Conservation (phyloP, 2,329 filamentous ascomycete species). For the Setomelanomma holmii region DNA sequence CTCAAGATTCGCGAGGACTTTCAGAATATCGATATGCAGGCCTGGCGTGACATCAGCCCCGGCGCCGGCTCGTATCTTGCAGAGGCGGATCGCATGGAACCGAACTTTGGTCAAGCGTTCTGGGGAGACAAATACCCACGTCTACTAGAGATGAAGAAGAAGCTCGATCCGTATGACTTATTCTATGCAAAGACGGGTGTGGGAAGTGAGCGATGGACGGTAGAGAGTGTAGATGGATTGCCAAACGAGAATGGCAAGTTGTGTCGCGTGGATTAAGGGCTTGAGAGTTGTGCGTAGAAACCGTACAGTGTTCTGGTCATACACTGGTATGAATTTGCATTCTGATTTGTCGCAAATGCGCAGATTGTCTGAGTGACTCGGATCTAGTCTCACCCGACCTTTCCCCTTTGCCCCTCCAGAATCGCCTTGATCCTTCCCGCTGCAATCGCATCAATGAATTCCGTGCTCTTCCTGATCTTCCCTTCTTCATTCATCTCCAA, state of each 20-base stretch:
- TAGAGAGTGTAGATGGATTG: slow-evolving; percentile 42
- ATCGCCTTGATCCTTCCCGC: slow-evolving; percentile 22
- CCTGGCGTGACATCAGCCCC: slow-evolving; percentile 43
- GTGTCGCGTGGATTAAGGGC: slow-evolving; percentile 35
- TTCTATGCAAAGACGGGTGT: slow-evolving; percentile 45
- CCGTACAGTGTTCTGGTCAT: no score
- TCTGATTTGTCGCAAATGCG: no score
- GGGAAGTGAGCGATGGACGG: slow-evolving; percentile 44
- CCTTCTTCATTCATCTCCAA: slow-evolving; percentile 31
- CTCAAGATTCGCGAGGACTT: slow-evolving; percentile 35
- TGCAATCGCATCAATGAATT: slow-evolving; percentile 44
- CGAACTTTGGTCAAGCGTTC: slow-evolving; percentile 41
- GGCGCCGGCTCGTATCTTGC: slow-evolving; percentile 39
- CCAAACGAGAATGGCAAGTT: slow-evolving; percentile 47
- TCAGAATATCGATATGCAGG: slow-evolving; percentile 34
- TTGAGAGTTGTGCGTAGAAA: no score
- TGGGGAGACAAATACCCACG: slow-evolving; percentile 42
- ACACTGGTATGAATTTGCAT: no score
- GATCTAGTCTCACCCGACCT: neutral
- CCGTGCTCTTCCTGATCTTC: slow-evolving; percentile 30
- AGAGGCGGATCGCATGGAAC: slow-evolving; percentile 42
- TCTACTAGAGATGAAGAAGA: slow-evolving; percentile 37
- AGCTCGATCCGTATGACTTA: slow-evolving; percentile 44
- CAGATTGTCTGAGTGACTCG: neutral
- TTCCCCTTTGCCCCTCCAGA: slow-evolving; percentile 10